Base-by-base conservation (phyloP, 495 filamentous ascomycete species). In the Penicillium odoratum region DNA sequence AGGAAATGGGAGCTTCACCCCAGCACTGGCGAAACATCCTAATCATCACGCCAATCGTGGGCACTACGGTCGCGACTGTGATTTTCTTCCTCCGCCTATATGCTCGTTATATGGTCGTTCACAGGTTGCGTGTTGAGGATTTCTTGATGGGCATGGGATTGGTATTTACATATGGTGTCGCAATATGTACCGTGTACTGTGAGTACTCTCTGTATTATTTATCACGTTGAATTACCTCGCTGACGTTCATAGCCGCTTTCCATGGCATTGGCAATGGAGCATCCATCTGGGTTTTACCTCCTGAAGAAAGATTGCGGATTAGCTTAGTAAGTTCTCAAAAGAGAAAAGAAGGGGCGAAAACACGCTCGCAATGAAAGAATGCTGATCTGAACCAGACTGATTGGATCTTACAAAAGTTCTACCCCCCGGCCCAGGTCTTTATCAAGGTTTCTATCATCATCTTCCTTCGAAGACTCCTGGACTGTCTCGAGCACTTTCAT, bases 391-490 rank as follows among this genome's bases (percentile, higher is more conserved):
- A 13, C 13, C 28, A 68, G 67, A 18, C 57, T 47, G 58, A 63
- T 31, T 71, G 68, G 68, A 57, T 71, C 13, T 30, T 57, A 7
- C 55, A 67, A 34, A 69, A 69, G 34, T 69, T 67, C 44, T 71
- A 66, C 66, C 56, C 61, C 0, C 26, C 55, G 0, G 55, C 67
- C 3, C 66, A 71, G 48, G 60, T 68, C 29, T 60, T 73, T 33
- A 63, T 71, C 49, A 78, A 78, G 55, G 49, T 70, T 1, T 74
- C 73, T 9, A 74, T 78, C 53, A 62, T 76, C 4, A 29, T 75
- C 11, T 65, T 74, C 45, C 67, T 72, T 33, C 67, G 64, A 9
- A 53, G 63, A 7, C 40, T 70, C 3, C 55, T 74, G n/a, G 63
- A 64, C 0, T 55, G 59, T 1, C 40, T 72, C 3, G 38, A 46